A percentile compares a stretch with the other conserved stretches of the same genome.
Conservation (phyloP, 805 yeast genomes). For the Cyberlindnera bimundalis region DNA sequence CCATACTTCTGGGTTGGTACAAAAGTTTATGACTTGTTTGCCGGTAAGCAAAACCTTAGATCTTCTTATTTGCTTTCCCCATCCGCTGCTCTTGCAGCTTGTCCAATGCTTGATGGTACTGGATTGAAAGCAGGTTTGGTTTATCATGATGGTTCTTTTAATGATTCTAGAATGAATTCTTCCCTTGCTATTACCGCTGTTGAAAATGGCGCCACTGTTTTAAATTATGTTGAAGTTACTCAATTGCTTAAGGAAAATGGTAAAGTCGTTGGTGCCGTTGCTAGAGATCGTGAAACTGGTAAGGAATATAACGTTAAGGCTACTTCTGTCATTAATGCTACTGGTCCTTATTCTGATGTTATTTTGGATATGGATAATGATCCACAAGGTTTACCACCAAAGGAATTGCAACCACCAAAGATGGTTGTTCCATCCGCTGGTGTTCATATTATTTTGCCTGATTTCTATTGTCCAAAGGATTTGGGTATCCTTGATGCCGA, state of each 20-base stretch:
- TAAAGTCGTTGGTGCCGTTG: conserved; percentile 72
- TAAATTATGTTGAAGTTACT: conserved; percentile 81
- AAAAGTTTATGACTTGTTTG: conserved; percentile 87
- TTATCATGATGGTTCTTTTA: conserved; percentile 93
- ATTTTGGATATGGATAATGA: conserved; percentile 83
- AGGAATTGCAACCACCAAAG: conserved; percentile 47
- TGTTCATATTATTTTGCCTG: conserved; percentile 89
- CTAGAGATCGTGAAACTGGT: conserved; percentile 68
- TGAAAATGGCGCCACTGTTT: conserved; percentile 82
- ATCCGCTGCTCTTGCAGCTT: conserved; percentile 62
- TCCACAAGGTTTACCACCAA: conserved; percentile 61
- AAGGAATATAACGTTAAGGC: conserved; percentile 59
- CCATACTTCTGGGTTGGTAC: conserved; percentile 93
- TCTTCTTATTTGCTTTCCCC: conserved; percentile 70
- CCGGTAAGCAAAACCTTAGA: conserved; percentile 83
- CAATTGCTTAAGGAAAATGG: conserved; percentile 67
- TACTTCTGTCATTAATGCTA: conserved; percentile 81
- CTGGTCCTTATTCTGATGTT: conserved; percentile 89
- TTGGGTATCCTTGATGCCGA: conserved; percentile 90
- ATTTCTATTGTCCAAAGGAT: conserved; percentile 82
- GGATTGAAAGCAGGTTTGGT: conserved; percentile 86
- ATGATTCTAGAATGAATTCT: conserved; percentile 88
- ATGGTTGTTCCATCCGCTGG: conserved; percentile 96
- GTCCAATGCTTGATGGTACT: conserved; percentile 80
- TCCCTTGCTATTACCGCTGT: conserved; percentile 83